Evolutionary conservation across 345 rosid species (phyloP).

Genomic region (Clarkia xantiana): DNA sequence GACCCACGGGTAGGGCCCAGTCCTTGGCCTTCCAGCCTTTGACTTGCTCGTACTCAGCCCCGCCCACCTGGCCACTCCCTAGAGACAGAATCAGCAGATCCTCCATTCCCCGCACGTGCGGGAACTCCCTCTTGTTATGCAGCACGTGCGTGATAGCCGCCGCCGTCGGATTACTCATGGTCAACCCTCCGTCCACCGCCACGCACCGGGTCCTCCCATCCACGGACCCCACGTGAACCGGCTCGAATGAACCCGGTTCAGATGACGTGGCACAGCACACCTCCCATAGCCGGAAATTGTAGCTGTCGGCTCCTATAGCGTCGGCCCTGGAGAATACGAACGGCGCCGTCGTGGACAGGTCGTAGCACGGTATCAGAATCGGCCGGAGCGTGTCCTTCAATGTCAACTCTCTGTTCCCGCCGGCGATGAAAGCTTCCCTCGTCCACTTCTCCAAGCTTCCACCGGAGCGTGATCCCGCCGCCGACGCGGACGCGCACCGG

Average conservation of each 20-base stretch:
- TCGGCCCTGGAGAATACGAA: slow-evolving; percentile 17
- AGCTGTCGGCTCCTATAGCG: slow-evolving; percentile 12
- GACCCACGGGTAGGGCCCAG: slow-evolving; percentile 75
- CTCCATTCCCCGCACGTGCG: slow-evolving; percentile 11
- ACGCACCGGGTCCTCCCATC: slow-evolving; percentile 14
- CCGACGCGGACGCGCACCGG: slow-evolving; percentile 12
- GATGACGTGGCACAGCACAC: slow-evolving; percentile 16
- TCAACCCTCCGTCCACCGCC: slow-evolving; percentile 15
- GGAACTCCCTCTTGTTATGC: slow-evolving; percentile 16
- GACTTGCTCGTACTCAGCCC: slow-evolving; percentile 47
- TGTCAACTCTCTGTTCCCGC: slow-evolving; percentile 9
- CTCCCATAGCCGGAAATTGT: slow-evolving; percentile 16
- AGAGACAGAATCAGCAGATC: slow-evolving; percentile 16
- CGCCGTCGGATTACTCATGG: slow-evolving; percentile 16
- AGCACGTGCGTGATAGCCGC: slow-evolving; percentile 19
- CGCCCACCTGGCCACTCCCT: slow-evolving; percentile 38
- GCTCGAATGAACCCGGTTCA: slow-evolving; percentile 10
- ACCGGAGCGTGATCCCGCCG: too few species aligned
- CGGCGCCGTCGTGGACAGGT: slow-evolving; percentile 12
- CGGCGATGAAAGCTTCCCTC: neutral
- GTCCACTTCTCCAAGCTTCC: too few species aligned
- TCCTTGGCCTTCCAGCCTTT: slow-evolving; percentile 70
- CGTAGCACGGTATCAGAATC: slow-evolving; percentile 16
- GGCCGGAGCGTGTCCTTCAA: slow-evolving; percentile 16
- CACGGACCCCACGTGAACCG: slow-evolving; percentile 9